Base-by-base conservation (phyloP, 192 early-diverging fungal genomes). In the Phlyctochytrium bullatum region DNA sequence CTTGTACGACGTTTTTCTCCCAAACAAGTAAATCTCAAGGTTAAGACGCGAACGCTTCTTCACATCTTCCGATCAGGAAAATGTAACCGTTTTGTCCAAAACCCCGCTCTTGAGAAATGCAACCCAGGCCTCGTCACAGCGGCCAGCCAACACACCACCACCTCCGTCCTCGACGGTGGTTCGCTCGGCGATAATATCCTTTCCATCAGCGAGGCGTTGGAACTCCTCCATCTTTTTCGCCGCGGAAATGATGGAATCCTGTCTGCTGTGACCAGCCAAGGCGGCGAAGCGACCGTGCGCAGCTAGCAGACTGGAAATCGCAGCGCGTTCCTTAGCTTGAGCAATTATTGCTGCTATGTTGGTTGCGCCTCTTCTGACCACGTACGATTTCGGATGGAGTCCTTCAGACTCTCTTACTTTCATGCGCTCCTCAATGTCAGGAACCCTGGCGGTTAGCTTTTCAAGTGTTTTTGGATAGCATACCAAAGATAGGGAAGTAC, bases 401-500 rank as follows among this genome's bases (percentile, higher is more conserved):
- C 59, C 27, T 33, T 16, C 32, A 34, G 59, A 53, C 3, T 69
- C 67, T 10, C 59, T 27, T 29, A 62, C 60, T 32, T 69, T 69
- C 47, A 69, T 17, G 17, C 59, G 36, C 51, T 47, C 35, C 14
- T 62, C 60, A 25, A 51, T 62, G 60, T 69, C 51, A 10, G 16
- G 3, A 25, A 69, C 67, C 63, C 63, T 62, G 24, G 40, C 23
- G 27, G 12, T 14, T 20, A 59, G 28, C 14, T 62, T 62, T 62
- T 34, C 12, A 23, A 34, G 34, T 36, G 14, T 14, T 62, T 62
- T 14, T 10, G 28, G 1, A 0, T 25, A 0, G 25, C 10, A 16
- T 35, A 66, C 67, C 67, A 69, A 34, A 69, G 59, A 52, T 69
- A 59, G 12, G 59, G 67, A 3, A 69, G 36, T 3, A 52, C 47